A percentile compares a stretch with the other conserved stretches of the same genome.
Conservation (phyloP, 495 filamentous ascomycete genomes). For the Emericellopsis terricola region DNA sequence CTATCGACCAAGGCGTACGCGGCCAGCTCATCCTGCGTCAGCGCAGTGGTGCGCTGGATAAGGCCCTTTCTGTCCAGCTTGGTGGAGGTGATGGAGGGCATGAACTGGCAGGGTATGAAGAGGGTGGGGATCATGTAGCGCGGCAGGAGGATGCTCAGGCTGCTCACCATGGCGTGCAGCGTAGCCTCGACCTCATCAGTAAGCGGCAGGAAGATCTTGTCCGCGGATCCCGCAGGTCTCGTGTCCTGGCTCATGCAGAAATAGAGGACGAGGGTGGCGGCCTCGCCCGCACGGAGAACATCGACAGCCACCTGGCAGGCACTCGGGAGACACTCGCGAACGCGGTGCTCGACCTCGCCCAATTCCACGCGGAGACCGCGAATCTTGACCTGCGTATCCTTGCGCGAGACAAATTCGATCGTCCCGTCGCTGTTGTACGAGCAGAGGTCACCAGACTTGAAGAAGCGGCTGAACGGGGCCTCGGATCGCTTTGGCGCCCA, state of each 20-base stretch:
- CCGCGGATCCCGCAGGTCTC: conserved; percentile 7
- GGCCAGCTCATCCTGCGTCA: conserved; percentile 18
- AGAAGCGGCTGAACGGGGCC: background rate
- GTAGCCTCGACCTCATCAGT: background rate
- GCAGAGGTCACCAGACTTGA: conserved; percentile 26
- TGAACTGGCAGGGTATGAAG: no score
- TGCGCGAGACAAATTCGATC: conserved; percentile 16
- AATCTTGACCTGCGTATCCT: conserved; percentile 7
- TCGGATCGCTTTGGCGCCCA: background rate
- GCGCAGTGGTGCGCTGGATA: conserved; percentile 12
- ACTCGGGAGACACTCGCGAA: background rate
- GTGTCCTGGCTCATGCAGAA: conserved; percentile 1
- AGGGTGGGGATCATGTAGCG: conserved; percentile 6
- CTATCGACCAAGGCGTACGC: conserved; percentile 32
- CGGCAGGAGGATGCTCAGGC: conserved; percentile 3
- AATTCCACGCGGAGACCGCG: conserved; percentile 1
- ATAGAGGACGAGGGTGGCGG: background rate
- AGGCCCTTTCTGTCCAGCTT: conserved; percentile 10
- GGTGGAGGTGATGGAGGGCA: conserved; percentile 11
- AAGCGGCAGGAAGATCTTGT: background rate
- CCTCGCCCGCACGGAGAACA: background rate
- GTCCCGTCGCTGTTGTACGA: conserved; percentile 27
- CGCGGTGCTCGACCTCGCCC: conserved; percentile 1
- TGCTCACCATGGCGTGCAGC: background rate
- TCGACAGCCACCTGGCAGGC: conserved; percentile 1